Base-by-base conservation (phyloP, 805 yeast genomes). In the Kodamaea kaohsiungensis region DNA sequence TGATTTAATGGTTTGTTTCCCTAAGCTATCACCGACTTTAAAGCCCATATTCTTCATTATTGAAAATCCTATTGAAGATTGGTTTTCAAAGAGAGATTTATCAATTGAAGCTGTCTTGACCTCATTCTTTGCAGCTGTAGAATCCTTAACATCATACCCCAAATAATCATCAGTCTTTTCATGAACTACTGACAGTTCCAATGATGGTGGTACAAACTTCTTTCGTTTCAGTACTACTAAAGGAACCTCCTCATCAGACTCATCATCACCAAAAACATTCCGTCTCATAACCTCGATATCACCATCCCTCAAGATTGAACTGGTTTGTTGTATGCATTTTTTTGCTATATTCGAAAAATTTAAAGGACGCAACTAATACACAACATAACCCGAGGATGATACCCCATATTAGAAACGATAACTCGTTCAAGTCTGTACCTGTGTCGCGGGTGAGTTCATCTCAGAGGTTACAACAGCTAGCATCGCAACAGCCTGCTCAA, bases 1-100 rank as follows among this genome's bases (percentile, higher is more conserved):
- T 2, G 45, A 10, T 4, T 17, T 40, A 15, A 25, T n/a, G 40
- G 45, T 17, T 39, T 61, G 54, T 18, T 51, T 58, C 0, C 87
- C 86, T 15, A 82, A 64, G 0, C 74, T 60, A 22, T 75, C 70
- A 16, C 86, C 87, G 2, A 75, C 62, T 52, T 69, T 73, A 61
- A 74, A 84, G 0, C 88, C 88, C 88, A 84, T 84, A 58, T 73
- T 79, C 58, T 73, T 70, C 88, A 84, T 83, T 56, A 84, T 82
- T 5, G 72, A 59, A 19, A 81, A 67, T 0, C 84, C 86, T 48
- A 74, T 69, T 0, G 82, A 78, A 48, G 70, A 67, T 7, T 49
- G 33, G 37, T 42, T 43, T 1, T 46, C 54, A 25, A 54, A 51
- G 9, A 55, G 42, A 12, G 59, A 54, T 7, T 35, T 52, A 22